Evolutionary conservation across 2,329 filamentous ascomycete genomes (phyloP), one percentile per base, ranked within the genome.

Genomic region (Epichloe bromicola): DNA sequence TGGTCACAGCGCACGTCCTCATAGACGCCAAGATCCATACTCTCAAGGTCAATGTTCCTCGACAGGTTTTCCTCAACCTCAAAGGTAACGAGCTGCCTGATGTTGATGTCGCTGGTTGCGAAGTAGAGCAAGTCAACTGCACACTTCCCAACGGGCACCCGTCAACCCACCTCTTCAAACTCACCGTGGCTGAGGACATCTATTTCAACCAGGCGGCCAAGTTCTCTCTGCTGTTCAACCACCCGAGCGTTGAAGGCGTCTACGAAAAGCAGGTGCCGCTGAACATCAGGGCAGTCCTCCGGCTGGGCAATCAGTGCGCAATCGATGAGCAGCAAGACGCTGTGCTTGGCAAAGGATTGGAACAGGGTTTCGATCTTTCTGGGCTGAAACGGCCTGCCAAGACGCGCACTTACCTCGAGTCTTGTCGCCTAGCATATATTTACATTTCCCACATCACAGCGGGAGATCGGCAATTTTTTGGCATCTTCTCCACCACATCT

Each of bases 211-310:
- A 97, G 65, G 76, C 84, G 0, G 85, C 89, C 55, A 94, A 89
- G 63, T 84, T 97, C 54, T 81, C 84, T 2, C 70, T 84, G 30
- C 73, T 97, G 1, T 91, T 96, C 71, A 89, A 91, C 56, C 90
- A 98, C 63, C 81, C 89, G 0, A 95, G 89, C 65, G 87, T 98
- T 2, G 93, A 98, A 67, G 94, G 94, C 33, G 89, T 98, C 14
- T 99, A 99, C 62, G 94, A 98, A 70, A 91, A 85, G 61, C 86
- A 95, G 57, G 76, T 99, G 1, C 89, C 94, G 1, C 74, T 97
- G 5, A 88, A 87, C 56, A 79, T 95, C 46, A 80, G 91, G 40
- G 93, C 91, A 4, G 79, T 98, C 34, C 77, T 99, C 10, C 86
- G 93, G 58, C 74, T 99, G 1, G 94, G 93, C 41, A 96, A 88